Base-by-base conservation (phyloP, 2,329 filamentous ascomycete genomes). In the Cytospora mali region DNA sequence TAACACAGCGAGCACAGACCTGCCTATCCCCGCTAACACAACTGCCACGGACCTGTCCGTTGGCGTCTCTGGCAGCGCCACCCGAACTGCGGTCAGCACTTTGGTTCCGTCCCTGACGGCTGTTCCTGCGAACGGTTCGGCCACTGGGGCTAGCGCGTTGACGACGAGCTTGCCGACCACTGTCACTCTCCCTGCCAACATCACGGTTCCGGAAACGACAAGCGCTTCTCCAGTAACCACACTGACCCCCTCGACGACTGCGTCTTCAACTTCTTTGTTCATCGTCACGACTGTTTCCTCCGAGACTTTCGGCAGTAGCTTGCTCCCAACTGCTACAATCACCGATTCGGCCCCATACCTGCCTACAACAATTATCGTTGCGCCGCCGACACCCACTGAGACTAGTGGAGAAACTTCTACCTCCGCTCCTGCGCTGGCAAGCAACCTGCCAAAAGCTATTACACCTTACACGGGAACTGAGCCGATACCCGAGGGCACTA, bases 401-500 rank as follows among this genome's bases (percentile, higher is more conserved):
- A 76, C 74, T 4, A 76, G 70, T 46, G 69, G 71, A 16, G 71
- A 69, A 4, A 68, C 74, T 7, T 75, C 77, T 13, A 78, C 78
- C 0, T 77, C 81, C 2, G 79, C 76, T 6, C 71, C 79, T 0
- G 82, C 81, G 21, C 79, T 92, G 59, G 88, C 91, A 0, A 84
- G 86, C 0, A 80, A 81, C 39, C 81, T 96, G 63, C 93, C 93
- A 23, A 86, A 86, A 70, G 84, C 91, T 50, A 93, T 97, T 67
- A 85, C 88, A 29, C 92, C 92, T 10, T 84, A 84, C 61, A 84
- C 84, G 31, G 81, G 84, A 55, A 79, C 81, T 23, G 68, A 73
- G 11, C 64, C 77, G 5, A 74, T 81, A 21, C 90, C 91, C 0
- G 76, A 81, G 4, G 90, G 91, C 68, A 87, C 85, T 0, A 87